Evolutionary conservation across 1,284 basidiomycete species (phyloP), one percentile per base, ranked within the genome.

Genomic region (Tremellales sp.): DNA sequence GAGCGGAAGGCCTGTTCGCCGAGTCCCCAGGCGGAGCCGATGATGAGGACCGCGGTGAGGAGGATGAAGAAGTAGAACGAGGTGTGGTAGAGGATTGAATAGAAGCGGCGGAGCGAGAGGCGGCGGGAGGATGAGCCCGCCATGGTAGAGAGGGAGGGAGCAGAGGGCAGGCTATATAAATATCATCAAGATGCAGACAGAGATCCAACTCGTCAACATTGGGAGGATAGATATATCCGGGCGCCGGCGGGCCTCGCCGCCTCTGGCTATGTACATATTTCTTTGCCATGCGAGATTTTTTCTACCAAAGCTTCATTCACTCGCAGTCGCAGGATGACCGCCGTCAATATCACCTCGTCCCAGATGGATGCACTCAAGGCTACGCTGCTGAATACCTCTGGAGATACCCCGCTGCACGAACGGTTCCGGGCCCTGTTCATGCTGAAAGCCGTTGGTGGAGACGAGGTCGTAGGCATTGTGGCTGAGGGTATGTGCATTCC

Each of bases 351-450:
- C 38, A 66, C 66, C 9, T 58, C 69, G 4, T 60, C 59, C 41
- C 69, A 73, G 56, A 52, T 72, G 31, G 40, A 48, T 2, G 50
- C 57, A 3, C 59, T 74, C 19, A 53, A 61, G 34, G 58, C 60
- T 16, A 79, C 79, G 14, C 80, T 95, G 38, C 81, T 93, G 66
- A 93, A 94, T 70, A 79, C 73, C 18, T 76, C 82, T 1, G 84
- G 85, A 44, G 76, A 79, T 46, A 81, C 84, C 0, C 82, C 86
- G 2, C 79, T 99, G 16, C 91, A 95, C 63, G 85, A 86, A 63
- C 79, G 94, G 44, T 99, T 97, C 68, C 78, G 95, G 33, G 84
- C 93, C 0, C 76, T 99, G 7, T 99, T 99, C 73, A 88, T 93
- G 31, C 77, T 99, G 51, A 97, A 95, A 71, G 82, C 87, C 1